Evolutionary conservation across 177 flowering plant genomes (phyloP).

Genomic region (Vitis hybrid): DNA sequence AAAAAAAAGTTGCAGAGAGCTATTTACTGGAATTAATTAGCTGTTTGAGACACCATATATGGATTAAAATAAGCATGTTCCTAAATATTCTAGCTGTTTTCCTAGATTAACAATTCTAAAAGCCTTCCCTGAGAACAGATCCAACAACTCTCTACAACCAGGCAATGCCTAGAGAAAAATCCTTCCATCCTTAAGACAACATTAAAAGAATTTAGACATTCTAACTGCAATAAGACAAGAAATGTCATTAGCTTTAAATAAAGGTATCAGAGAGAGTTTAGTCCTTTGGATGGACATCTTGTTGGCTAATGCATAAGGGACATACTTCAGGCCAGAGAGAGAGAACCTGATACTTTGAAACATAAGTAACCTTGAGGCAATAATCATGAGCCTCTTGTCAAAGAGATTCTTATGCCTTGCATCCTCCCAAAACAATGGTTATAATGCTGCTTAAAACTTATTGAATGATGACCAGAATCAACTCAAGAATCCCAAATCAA

Average conservation of each 20-base stretch:
- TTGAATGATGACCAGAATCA: not conserved
- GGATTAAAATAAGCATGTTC: no score
- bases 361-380: not conserved
- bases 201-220: not conserved
- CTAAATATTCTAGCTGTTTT: no score
- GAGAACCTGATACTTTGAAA: not conserved
- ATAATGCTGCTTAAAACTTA: not conserved
- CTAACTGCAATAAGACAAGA: not conserved
- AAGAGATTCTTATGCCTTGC: not conserved
- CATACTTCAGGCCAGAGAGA: not conserved
- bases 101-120: no score
- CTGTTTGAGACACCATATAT: no score
- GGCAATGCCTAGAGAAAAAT: not conserved
- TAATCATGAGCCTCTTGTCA: not conserved
- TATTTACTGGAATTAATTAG: no score
- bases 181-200: not conserved
- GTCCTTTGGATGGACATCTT: not conserved
- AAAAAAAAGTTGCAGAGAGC: no score
- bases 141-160: not conserved
- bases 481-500: not conserved
- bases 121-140: no score
- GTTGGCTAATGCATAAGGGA: not conserved
- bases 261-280: not conserved
- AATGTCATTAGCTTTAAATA: not conserved
- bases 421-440: conserved; percentile 1